phyloP scores from a whole-genome alignment of 352 stramenopile species.

The Phytophthora lateralis region DNA sequence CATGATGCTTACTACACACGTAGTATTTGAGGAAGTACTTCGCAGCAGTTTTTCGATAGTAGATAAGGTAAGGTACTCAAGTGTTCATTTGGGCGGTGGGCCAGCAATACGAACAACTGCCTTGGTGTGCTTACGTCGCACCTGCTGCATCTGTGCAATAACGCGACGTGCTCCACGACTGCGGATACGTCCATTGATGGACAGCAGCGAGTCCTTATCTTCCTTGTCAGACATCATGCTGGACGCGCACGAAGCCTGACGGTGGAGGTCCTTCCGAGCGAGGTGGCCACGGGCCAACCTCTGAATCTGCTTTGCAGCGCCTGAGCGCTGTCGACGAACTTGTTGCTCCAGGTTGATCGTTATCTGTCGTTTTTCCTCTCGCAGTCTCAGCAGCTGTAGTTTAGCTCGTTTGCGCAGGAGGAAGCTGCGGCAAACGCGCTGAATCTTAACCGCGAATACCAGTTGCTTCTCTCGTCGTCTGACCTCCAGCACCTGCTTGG shows the following conservation, averaged over 20 bases:
- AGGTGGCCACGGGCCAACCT: slow-evolving; percentile 44
- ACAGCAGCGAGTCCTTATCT: slow-evolving; percentile 35
- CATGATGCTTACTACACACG: slow-evolving; percentile 15
- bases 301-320: slow-evolving; percentile 54
- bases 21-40: no score
- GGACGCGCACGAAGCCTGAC: slow-evolving; percentile 39
- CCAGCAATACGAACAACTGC: slow-evolving; percentile 34
- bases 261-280: slow-evolving; percentile 39
- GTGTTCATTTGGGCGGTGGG: slow-evolving; percentile 18
- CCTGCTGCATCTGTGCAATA: slow-evolving; percentile 39
- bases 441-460: slow-evolving; percentile 50
- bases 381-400: slow-evolving; percentile 33
- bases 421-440: slow-evolving; percentile 40
- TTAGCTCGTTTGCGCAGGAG: slow-evolving; percentile 37
- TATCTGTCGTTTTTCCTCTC: slow-evolving; percentile 24
- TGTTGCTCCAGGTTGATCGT: slow-evolving; percentile 30
- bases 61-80: not conserved
- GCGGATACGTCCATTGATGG: slow-evolving; percentile 28
- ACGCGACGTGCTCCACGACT: slow-evolving; percentile 33
- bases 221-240: slow-evolving; percentile 35
- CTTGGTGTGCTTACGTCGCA: slow-evolving; percentile 51
- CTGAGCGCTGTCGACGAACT: slow-evolving; percentile 16
- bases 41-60: not conserved
- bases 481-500: slow-evolving; percentile 43
- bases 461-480: slow-evolving; percentile 42